Percentiles rank a stretch among this genome's conserved stretches.
phyloP scores from a whole-genome alignment of 2,329 filamentous ascomycete species.

The Ophiostoma montium region DNA sequence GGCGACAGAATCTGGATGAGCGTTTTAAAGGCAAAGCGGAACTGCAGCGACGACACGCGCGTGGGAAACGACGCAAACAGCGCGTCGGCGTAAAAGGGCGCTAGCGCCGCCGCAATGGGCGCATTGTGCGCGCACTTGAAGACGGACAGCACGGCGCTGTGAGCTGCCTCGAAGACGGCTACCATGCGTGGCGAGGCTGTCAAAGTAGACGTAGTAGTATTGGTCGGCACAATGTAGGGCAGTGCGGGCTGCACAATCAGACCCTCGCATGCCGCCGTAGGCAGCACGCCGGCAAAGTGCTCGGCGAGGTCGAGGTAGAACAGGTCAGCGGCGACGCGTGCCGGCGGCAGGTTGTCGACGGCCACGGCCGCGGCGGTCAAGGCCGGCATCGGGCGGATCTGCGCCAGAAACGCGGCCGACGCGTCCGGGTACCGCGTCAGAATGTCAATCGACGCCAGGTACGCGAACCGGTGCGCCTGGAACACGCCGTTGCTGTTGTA shows the following conservation, averaged over 20 bases:
- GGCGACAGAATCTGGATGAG: conserved; percentile 70
- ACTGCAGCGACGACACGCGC: conserved; percentile 70
- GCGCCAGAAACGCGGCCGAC: conserved; percentile 50
- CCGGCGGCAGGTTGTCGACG: conserved; percentile 36
- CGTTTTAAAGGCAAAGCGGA: conserved; percentile 76
- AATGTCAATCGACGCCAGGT: conserved; percentile 69
- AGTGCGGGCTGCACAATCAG: conserved; percentile 61
- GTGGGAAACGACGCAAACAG: conserved; percentile 67
- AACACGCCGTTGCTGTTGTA: conserved; percentile 60
- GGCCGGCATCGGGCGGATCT: conserved; percentile 29
- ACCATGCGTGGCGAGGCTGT: conserved; percentile 30
- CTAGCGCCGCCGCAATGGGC: conserved; percentile 51
- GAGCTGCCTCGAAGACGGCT: conserved; percentile 72
- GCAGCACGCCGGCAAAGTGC: conserved; percentile 60
- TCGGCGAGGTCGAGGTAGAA: conserved; percentile 83
- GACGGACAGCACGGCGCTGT: conserved; percentile 67
- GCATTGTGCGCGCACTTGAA: conserved; percentile 70
- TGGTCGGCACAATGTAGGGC: conserved; percentile 48
- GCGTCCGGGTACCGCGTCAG: conserved; percentile 56
- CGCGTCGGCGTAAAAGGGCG: conserved; percentile 73
- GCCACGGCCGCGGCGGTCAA: neutral
- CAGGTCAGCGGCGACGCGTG: conserved; percentile 36
- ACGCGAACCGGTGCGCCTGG: conserved; percentile 73
- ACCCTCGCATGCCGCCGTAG: conserved; percentile 52
- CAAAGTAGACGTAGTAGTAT: conserved; percentile 11